Conservation (phyloP, 345 rosid genomes). For the Citrus mangshanensis region DNA sequence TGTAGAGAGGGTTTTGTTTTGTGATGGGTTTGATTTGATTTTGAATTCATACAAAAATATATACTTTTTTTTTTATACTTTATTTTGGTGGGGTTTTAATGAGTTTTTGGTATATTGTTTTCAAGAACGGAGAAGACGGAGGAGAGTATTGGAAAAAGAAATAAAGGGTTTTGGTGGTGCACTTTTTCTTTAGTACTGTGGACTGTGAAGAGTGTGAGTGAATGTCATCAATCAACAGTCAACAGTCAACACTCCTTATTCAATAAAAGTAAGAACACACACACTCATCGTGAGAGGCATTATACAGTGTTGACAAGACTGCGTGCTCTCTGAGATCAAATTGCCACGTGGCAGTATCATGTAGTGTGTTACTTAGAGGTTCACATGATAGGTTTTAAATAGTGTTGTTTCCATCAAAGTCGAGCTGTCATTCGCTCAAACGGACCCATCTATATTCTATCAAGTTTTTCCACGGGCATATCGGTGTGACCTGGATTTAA, state of each 20-base stretch:
- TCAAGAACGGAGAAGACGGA: neutral
- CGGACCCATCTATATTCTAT: neutral
- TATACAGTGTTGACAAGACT: neutral
- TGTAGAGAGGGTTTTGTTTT: neutral
- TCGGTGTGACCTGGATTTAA: neutral
- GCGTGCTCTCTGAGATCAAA: neutral
- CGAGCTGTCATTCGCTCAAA: neutral
- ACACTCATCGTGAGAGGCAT: neutral
- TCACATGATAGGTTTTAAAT: neutral
- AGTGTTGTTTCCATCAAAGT: neutral
- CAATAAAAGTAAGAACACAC: too few species aligned
- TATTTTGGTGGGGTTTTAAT: neutral
- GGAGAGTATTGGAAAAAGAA: neutral
- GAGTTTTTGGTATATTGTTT: neutral
- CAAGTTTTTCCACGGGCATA: neutral
- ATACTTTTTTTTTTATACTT: neutral
- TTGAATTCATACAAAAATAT: neutral
- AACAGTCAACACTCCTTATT: neutral
- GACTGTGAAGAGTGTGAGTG: neutral
- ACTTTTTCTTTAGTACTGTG: neutral
- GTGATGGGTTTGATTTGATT: neutral
- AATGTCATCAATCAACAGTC: neutral
- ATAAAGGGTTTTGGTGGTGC: neutral
- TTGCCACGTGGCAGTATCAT: neutral
- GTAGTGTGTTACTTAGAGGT: neutral